phyloP scores from a whole-genome alignment of 352 stramenopile genomes.

The Phytopythium montanum region DNA sequence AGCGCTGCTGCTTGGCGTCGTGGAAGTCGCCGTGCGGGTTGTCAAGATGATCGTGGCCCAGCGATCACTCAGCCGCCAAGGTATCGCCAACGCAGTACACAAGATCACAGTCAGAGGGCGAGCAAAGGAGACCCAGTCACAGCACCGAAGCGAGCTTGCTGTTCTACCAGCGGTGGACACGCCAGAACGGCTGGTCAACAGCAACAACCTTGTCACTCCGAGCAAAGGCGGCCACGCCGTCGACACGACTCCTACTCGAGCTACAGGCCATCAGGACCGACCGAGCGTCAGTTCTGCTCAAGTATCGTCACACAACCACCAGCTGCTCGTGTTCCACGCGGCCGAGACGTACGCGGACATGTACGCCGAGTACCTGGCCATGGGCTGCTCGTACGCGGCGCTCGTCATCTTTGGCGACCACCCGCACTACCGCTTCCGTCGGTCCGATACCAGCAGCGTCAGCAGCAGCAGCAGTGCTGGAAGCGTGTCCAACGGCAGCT shows the following conservation, averaged over 20 bases:
- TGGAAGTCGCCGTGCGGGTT: slow-evolving; percentile 24
- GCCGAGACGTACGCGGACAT: slow-evolving; percentile 33
- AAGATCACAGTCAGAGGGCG: not conserved
- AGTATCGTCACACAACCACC: not conserved
- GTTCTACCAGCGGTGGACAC: not conserved
- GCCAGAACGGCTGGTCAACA: not conserved
- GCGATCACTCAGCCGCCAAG: not conserved
- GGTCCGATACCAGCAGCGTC: no score
- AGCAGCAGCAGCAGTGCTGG: not conserved
- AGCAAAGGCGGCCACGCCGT: not conserved
- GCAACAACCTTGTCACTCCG: not conserved
- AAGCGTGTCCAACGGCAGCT: not conserved
- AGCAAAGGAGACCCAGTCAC: not conserved
- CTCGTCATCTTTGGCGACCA: slow-evolving; percentile 28
- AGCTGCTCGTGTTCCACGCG: slow-evolving; percentile 13
- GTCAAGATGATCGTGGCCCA: slow-evolving; percentile 13
- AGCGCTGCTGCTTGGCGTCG: slow-evolving; percentile 14
- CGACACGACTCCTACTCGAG: not conserved
- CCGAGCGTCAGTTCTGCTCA: not conserved
- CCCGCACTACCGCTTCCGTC: slow-evolving; percentile 18
- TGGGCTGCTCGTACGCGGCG: slow-evolving; percentile 35
- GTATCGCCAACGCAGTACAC: slow-evolving; percentile 1
- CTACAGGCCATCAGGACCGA: not conserved
- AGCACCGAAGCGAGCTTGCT: not conserved
- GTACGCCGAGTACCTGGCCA: slow-evolving; percentile 43